Evolutionary conservation across 2,329 filamentous ascomycete genomes (phyloP), one percentile per base, ranked within the genome.

Genomic region (Colletotrichum spinosum): DNA sequence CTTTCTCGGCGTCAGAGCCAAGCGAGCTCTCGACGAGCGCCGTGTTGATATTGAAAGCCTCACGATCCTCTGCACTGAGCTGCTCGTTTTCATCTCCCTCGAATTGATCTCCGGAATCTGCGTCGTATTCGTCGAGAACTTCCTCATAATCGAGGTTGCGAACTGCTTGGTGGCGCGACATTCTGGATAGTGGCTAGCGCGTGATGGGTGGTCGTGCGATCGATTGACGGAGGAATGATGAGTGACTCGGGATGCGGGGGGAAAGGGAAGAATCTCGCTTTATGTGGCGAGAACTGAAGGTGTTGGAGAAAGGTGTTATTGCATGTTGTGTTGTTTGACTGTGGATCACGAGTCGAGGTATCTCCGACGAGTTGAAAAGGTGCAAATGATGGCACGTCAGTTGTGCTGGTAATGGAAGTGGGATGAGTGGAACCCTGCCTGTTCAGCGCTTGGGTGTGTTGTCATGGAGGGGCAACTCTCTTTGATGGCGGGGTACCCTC

Each of bases 1-100:
- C 83, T 67, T 86, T 88, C 69, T 79, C 79, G 38, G 84, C 81
- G 66, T 87, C 83, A 9, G 80, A 77, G 7, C 88, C 90, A n/a
- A 97, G 81, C 8, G 85, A 84, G 67, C 83, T 82, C 64, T 87
- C 85, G 41, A 97, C 91, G 69, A 90, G 84, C 44, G 84, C 81
- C 1, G 90, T 93, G 55, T 89, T 90, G 44, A 86, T 77, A 44
- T 85, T 84, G 85, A 97, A 86, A 11, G 78, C 75, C 8, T 73
- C 76, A 45, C 76, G 77, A 67, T 86, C 83, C 68, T 86, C 83
- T 1, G 79, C 73, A 56, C 80, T 84, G 48, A 84, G 74, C 69
- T 84, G 75, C 65, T 81, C 80, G 13, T 79, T 78, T 39, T 81
- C 80, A 50, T 81, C 79, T 13, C 78, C 83, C 12, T 79, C 80